Evolutionary conservation across 2,329 filamentous ascomycete genomes (phyloP), one percentile per base, ranked within the genome.

Genomic region (Cladobotryum protrusum): DNA sequence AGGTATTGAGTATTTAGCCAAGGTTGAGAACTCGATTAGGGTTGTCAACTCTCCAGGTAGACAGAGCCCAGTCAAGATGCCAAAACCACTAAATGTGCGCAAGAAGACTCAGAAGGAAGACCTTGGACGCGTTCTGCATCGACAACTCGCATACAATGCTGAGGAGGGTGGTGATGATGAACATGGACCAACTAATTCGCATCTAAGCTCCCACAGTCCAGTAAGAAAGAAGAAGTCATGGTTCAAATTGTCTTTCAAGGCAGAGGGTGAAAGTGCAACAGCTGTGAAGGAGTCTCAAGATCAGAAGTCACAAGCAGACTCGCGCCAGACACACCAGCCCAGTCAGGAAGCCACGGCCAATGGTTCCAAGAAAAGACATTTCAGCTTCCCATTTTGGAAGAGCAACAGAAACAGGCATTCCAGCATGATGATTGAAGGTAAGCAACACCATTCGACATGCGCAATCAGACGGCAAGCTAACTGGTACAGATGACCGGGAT

Each of bases 311-410:
- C 37, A 44, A 43, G 51, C 48, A 15, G 43, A 47, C 13, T 50
- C 47, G 43, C 57, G 52, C 49, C 57, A 54, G 24, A 52, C 43
- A 24, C 48, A 46, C 14, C 54, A 43, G 12, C 47, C 45, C 43
- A 47, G 51, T 8, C 46, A 45, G 6, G 57, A 65, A 43, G 57
- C 59, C 14, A 49, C 57, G 19, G 56, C 58, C 42, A 60, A 49
- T 43, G 55, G 56, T 29, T 64, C 62, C 45, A 81, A 74, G 65
- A 80, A 75, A 67, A 76, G 75, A 65, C 68, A 69, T 8, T 79
- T 82, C 53, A 69, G 67, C 29, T 71, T 81, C 14, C 67, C 74
- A 5, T 82, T 82, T 54, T 82, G 77, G 78, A 80, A 78, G 60
- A 70, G 63, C 24, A 69, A 63, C 46, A 78, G 72, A 43, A 64